Conservation (phyloP, 345 rosid species). For the Brassica nigra region DNA sequence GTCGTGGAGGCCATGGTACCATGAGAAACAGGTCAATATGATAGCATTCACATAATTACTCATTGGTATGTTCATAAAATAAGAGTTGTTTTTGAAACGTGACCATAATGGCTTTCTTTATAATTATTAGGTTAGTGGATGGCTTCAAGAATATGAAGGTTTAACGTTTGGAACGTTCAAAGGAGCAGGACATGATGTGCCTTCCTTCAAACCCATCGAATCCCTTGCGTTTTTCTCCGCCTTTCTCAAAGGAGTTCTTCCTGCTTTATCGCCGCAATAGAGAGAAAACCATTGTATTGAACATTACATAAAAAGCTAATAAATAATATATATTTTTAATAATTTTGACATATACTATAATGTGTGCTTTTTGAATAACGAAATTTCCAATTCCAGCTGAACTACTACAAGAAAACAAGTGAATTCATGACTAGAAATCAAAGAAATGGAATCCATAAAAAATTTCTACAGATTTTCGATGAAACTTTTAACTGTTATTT, state of each 20-base stretch:
- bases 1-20: slow-evolving; percentile 93
- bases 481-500: too few relatives aligned
- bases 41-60: not conserved
- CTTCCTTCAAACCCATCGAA: slow-evolving; percentile 72
- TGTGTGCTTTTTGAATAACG: not conserved
- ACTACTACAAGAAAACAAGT: not conserved
- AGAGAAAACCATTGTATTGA: not conserved
- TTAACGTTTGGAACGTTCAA: slow-evolving; percentile 77
- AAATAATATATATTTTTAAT: not conserved
- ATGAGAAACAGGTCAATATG: slow-evolving; percentile 63
- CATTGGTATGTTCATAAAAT: not conserved
- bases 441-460: not conserved
- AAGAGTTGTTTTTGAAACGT: not conserved
- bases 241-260: slow-evolving; percentile 58
- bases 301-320: not conserved
- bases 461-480: too few relatives aligned
- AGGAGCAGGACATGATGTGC: slow-evolving; percentile 98
- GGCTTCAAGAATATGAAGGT: slow-evolving; percentile 88
- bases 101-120: not conserved
- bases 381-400: not conserved
- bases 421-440: not conserved
- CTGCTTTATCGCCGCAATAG: slow-evolving; percentile 36
- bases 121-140: slow-evolving; percentile 72
- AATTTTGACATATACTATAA: not conserved
- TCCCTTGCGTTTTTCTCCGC: slow-evolving; percentile 74